Conservation (phyloP, 345 rosid species). For the Trapa incisa region DNA sequence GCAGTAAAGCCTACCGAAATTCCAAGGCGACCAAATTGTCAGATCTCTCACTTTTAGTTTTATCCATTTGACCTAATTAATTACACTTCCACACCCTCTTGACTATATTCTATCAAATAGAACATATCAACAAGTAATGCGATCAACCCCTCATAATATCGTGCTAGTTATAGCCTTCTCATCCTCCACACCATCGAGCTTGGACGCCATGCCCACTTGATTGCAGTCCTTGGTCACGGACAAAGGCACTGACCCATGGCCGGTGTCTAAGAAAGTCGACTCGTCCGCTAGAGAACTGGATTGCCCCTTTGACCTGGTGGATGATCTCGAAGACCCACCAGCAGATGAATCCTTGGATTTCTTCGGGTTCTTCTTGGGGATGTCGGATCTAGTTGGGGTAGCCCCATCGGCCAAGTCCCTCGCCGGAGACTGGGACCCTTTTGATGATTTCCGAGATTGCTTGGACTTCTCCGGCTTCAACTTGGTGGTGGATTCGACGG, state of each 20-base stretch:
- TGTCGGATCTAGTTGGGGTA: conserved; percentile 10
- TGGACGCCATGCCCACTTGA: not conserved
- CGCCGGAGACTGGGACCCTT: conserved; percentile 1
- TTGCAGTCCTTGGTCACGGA: not conserved
- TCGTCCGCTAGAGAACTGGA: conserved; percentile 12
- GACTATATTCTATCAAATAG: not conserved
- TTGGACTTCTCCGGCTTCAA: conserved; percentile 6
- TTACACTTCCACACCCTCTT: not conserved
- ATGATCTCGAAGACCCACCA: conserved; percentile 15
- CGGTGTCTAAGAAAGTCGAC: conserved; percentile 7
- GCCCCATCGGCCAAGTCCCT: conserved; percentile 4
- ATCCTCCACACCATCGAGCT: not conserved
- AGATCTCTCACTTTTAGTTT: not conserved
- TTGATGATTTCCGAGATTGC: conserved; percentile 11
- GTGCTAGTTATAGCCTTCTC: conserved; percentile 3
- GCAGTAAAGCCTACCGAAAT: too few species aligned
- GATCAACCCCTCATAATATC: not conserved
- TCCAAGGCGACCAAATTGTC: too few species aligned
- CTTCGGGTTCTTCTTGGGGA: conserved; percentile 21
- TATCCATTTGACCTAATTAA: not conserved
- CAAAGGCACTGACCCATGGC: not conserved
- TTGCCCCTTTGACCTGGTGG: conserved; percentile 20
- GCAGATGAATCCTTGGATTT: conserved; percentile 24
- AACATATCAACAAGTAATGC: not conserved
- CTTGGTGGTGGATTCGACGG: conserved; percentile 16